Conservation (phyloP, 2,329 filamentous ascomycete genomes). For the Cephalotrichum gorgonifer region DNA sequence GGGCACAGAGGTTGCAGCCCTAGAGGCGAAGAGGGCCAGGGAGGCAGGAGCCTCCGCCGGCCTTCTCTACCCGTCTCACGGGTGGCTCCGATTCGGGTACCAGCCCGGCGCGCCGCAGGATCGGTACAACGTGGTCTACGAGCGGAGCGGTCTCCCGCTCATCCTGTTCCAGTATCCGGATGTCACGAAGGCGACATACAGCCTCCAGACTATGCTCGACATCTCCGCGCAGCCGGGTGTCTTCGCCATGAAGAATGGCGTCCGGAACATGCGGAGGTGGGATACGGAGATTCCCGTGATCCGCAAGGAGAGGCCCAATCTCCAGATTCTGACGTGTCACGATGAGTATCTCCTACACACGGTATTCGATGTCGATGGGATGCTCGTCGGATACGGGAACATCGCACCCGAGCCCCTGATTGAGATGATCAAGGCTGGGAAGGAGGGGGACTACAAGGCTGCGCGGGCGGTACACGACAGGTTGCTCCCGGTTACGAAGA, state of each 20-base stretch:
- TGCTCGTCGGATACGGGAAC: constrained; percentile 43
- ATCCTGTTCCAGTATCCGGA: constrained; percentile 45
- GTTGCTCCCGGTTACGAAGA: constrained; percentile 38
- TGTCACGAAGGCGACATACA: constrained; percentile 41
- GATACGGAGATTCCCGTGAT: constrained; percentile 44
- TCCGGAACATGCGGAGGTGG: constrained; percentile 46
- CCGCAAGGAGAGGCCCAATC: constrained; percentile 32
- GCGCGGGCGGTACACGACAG: constrained; percentile 38
- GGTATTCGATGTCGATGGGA: constrained; percentile 39
- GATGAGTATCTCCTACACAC: constrained; percentile 43
- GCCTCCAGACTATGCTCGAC: constrained; percentile 39
- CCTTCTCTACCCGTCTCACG: constrained; percentile 40
- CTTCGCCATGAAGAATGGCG: constrained; percentile 47
- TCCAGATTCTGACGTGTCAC: constrained; percentile 40
- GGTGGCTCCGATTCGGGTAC: constrained; percentile 45
- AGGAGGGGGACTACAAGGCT: constrained; percentile 16
- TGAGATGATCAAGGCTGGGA: constrained; percentile 38
- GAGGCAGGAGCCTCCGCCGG: constrained; percentile 38
- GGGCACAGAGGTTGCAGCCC: constrained; percentile 39
- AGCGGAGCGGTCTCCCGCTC: constrained; percentile 35
- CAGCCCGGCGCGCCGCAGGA: constrained; percentile 41
- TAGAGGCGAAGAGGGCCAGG: constrained; percentile 22
- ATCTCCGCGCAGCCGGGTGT: constrained; percentile 40
- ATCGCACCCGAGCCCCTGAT: constrained; percentile 39
- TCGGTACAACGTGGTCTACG: constrained; percentile 36